phyloP scores from a whole-genome alignment of 768 basidiomycete species.

The Pleurotus pulmonarius region DNA sequence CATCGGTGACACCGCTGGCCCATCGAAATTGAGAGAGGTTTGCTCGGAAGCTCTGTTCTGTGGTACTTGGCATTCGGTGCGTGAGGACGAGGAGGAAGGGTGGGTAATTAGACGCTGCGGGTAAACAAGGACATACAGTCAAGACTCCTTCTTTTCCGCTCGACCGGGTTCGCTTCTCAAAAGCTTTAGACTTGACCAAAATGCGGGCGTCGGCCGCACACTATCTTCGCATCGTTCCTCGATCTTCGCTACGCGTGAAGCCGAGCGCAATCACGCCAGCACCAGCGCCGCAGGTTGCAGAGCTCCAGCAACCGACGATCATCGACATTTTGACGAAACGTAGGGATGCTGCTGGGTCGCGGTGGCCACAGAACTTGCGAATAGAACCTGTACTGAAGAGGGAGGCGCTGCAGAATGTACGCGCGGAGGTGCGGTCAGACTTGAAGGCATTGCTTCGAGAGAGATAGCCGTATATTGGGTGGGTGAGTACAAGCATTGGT shows the following conservation, averaged over 20 bases:
- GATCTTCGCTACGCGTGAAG: slow-evolving; percentile 24
- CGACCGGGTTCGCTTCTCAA: too few species aligned
- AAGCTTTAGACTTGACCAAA: not conserved
- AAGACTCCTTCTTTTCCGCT: too few species aligned
- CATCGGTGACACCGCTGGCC: slow-evolving; percentile 70
- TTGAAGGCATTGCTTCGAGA: slow-evolving; percentile 42
- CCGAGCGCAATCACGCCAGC: slow-evolving; percentile 27
- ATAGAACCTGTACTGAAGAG: slow-evolving; percentile 42
- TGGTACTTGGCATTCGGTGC: slow-evolving; percentile 12
- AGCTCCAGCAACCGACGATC: slow-evolving; percentile 25
- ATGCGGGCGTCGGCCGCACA: slow-evolving; percentile 35
- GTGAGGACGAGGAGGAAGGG: not conserved
- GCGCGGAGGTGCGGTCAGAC: slow-evolving; percentile 30
- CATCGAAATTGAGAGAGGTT: slow-evolving; percentile 87
- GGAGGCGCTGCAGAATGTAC: slow-evolving; percentile 31
- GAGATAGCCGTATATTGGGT: slow-evolving; percentile 18
- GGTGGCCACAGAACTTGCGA: slow-evolving; percentile 43
- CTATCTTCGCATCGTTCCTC: slow-evolving; percentile 34
- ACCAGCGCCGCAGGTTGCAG: slow-evolving; percentile 29
- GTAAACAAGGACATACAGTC: not conserved
- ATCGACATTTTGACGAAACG: slow-evolving; percentile 33
- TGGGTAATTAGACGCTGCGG: not conserved
- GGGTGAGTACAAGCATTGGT: too few species aligned
- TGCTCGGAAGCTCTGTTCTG: slow-evolving; percentile 68
- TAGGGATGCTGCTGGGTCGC: slow-evolving; percentile 26